Conservation (phyloP, 2,329 filamentous ascomycete species). For the Diaporthe sp. region DNA sequence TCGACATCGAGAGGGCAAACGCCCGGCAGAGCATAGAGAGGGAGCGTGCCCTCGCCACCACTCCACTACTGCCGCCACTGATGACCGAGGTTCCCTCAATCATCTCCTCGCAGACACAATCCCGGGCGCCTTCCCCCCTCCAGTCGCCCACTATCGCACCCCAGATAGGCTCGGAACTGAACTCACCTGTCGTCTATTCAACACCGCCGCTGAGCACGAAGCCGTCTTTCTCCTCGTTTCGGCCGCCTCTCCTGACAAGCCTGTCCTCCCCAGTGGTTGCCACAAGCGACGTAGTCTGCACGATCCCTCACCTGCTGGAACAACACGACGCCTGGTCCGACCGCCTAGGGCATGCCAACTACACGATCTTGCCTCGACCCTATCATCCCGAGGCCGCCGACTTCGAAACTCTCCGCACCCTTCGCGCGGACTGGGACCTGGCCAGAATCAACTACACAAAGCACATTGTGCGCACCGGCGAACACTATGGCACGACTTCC, state of each 20-base stretch:
- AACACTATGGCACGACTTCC: slow-evolving; percentile 91
- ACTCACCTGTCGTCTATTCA: slow-evolving; percentile 56
- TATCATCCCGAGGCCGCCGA: slow-evolving; percentile 77
- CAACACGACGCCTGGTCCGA: slow-evolving; percentile 86
- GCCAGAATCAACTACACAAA: slow-evolving; percentile 90
- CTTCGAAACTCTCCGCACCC: slow-evolving; percentile 67
- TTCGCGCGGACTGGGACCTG: slow-evolving; percentile 84
- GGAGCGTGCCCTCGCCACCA: slow-evolving; percentile 76
- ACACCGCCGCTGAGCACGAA: slow-evolving; percentile 83
- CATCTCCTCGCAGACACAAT: slow-evolving; percentile 57
- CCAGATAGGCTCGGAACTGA: slow-evolving; percentile 55
- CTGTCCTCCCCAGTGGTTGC: slow-evolving; percentile 70
- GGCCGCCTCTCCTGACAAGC: slow-evolving; percentile 71
- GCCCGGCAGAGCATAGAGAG: slow-evolving; percentile 64
- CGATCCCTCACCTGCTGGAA: slow-evolving; percentile 75
- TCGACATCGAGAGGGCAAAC: slow-evolving; percentile 67
- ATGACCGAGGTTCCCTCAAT: slow-evolving; percentile 70
- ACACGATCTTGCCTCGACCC: slow-evolving; percentile 85
- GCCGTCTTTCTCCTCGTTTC: slow-evolving; percentile 83
- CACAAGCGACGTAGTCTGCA: slow-evolving; percentile 54
- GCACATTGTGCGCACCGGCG: slow-evolving; percentile 87
- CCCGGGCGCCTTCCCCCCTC: slow-evolving; percentile 80
- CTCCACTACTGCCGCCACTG: slow-evolving; percentile 86
- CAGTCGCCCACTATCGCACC: slow-evolving; percentile 86
- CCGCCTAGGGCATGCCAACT: slow-evolving; percentile 92